Conservation (phyloP, 352 stramenopile genomes). For the Nothophytophthora sp. region DNA sequence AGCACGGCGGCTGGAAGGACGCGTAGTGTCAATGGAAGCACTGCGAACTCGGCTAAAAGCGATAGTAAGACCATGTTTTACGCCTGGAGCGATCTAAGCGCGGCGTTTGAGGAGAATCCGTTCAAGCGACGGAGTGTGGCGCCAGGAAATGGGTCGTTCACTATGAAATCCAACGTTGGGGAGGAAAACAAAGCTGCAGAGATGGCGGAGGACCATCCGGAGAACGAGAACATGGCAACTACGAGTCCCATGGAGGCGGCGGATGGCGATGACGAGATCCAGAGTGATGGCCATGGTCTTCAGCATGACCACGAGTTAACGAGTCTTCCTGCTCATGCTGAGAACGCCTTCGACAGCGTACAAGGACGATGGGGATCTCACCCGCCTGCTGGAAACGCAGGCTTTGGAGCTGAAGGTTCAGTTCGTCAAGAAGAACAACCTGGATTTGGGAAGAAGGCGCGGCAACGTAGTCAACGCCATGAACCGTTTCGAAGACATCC, state of each 20-base stretch:
- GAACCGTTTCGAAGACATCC: too few relatives aligned
- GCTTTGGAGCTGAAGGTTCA: neutral
- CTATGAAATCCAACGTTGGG: neutral
- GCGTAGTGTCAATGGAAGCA: too few relatives aligned
- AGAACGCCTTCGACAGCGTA: neutral
- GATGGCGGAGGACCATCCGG: neutral
- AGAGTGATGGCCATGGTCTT: too few relatives aligned
- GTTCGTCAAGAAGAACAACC: neutral
- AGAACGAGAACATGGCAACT: neutral
- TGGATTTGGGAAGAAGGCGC: too few relatives aligned
- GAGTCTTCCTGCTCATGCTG: neutral
- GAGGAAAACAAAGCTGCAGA: neutral
- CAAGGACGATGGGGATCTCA: neutral
- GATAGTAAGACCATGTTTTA: slow-evolving; percentile 6
- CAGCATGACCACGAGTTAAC: too few relatives aligned
- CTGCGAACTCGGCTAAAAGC: neutral
- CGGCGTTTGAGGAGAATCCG: slow-evolving; percentile 17
- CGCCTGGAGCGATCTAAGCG: slow-evolving; percentile 24
- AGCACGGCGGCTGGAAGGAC: too few relatives aligned
- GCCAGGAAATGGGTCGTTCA: neutral
- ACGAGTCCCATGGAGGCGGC: too few relatives aligned
- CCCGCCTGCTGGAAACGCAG: neutral
- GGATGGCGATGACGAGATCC: too few relatives aligned
- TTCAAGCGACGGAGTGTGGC: slow-evolving; percentile 23
- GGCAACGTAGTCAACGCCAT: too few relatives aligned